A percentile compares a stretch with the other conserved stretches of the same genome.
Conservation (phyloP, 148 eudicot genomes). For the Camellia lanceoleosa region DNA sequence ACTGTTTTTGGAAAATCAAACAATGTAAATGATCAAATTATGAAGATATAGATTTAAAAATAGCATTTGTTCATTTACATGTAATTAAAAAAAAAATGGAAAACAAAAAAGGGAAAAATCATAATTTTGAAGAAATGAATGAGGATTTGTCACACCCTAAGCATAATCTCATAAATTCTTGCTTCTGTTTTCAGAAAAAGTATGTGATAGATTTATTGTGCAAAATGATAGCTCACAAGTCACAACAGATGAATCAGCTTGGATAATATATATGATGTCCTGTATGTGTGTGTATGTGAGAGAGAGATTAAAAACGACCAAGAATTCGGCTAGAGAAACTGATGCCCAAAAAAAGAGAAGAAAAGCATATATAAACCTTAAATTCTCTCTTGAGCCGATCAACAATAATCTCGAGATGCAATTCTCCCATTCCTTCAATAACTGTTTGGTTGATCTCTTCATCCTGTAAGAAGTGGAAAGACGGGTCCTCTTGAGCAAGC, state of each 20-base stretch:
- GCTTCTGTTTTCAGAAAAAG: neutral
- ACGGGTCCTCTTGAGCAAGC: conserved; percentile 99
- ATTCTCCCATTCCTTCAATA: conserved; percentile 99
- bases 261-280: no score
- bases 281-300: conserved; percentile 4
- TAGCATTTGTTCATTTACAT: neutral
- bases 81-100: neutral
- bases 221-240: neutral
- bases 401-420: conserved; percentile 96
- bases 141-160: neutral
- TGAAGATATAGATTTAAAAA: neutral
- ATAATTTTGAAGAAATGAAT: neutral
- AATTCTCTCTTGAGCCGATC: conserved; percentile 95
- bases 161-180: neutral
- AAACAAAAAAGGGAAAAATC: neutral
- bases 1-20: neutral
- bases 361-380: conserved; percentile 49
- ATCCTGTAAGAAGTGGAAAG: conserved; percentile 97
- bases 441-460: conserved; percentile 93
- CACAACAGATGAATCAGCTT: neutral
- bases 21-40: neutral
- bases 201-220: neutral
- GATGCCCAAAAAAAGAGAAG: conserved; percentile 12
- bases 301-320: neutral
- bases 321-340: neutral